These are phyloP conservation scores for Talaromyces piceae DNA, from an alignment of 2,329 filamentous ascomycete species.

Conservation along the genomic window DNA sequence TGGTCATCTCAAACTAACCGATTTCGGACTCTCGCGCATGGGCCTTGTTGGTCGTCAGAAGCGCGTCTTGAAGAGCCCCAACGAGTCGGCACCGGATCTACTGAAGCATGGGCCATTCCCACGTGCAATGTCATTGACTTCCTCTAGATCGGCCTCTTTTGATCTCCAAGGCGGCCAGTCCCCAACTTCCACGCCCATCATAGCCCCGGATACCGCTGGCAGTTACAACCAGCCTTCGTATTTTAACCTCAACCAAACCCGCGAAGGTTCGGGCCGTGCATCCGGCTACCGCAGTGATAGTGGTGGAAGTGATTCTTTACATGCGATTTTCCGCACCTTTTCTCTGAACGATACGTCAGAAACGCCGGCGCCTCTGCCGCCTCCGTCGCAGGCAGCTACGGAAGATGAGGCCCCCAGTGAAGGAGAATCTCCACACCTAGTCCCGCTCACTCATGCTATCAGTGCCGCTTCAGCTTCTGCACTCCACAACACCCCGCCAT, in stretches of 20 bases:
- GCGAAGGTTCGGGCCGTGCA: conserved; percentile 58
- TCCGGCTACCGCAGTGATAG: conserved; percentile 88
- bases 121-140: conserved; percentile 74
- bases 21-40: conserved; percentile 96
- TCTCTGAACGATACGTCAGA: conserved; percentile 59
- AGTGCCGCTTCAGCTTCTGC: conserved; percentile 38
- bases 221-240: conserved; percentile 82
- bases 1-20: conserved; percentile 91
- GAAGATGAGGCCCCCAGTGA: conserved; percentile 70
- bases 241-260: conserved; percentile 61
- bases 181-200: conserved; percentile 74
- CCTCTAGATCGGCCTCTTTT: conserved; percentile 87
- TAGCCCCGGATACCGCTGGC: conserved; percentile 66
- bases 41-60: conserved; percentile 95
- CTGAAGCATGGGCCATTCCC: conserved; percentile 89
- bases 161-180: conserved; percentile 77
- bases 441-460: conserved; percentile 53
- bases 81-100: conserved; percentile 83
- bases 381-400: conserved; percentile 6
- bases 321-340: conserved; percentile 73
- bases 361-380: conserved; percentile 30
- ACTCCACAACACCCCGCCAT: conserved; percentile 39
- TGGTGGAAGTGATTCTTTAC: conserved; percentile 76
- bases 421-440: conserved; percentile 69
- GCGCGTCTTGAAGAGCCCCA: conserved; percentile 68